Evolutionary conservation across 106 monocot genomes (phyloP).

Genomic region (Amphibolis antarctica): DNA sequence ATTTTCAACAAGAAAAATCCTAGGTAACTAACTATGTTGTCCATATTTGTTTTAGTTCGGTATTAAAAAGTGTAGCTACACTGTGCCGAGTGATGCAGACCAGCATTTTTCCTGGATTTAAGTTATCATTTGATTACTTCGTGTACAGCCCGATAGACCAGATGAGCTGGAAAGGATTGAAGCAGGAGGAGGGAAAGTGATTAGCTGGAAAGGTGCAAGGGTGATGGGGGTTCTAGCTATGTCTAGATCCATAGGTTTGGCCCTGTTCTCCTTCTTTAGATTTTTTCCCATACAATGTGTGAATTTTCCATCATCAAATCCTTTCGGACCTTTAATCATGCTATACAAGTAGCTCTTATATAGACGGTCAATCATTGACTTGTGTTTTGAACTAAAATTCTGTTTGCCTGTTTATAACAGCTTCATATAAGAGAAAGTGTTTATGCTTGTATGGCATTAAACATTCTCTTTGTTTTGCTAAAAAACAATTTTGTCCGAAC

Average conservation of each 20-base stretch:
- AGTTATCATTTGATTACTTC: background rate
- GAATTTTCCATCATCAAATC: background rate
- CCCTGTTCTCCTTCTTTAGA: background rate
- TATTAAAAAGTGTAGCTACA: background rate
- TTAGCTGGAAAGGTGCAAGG: conserved; percentile 36
- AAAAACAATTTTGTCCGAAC: too few relatives aligned
- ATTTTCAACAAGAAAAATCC: too few relatives aligned
- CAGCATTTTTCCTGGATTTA: background rate
- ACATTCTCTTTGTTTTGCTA: too few relatives aligned
- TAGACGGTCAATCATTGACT: too few relatives aligned
- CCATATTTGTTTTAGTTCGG: too few relatives aligned
- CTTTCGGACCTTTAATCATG: background rate
- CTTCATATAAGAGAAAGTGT: too few relatives aligned
- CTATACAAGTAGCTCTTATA: too few relatives aligned
- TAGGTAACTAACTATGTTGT: too few relatives aligned
- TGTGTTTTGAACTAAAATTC: too few relatives aligned
- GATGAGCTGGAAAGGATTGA: conserved; percentile 39
- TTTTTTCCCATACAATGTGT: background rate
- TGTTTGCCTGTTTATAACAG: too few relatives aligned
- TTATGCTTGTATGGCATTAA: too few relatives aligned
- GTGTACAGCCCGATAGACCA: conserved; percentile 33
- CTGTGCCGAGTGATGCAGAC: background rate
- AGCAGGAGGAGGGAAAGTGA: conserved; percentile 31
- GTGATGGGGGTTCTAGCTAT: conserved; percentile 38
- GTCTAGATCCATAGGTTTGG: conserved; percentile 40